Evolutionary conservation across 495 filamentous ascomycete species (phyloP), one percentile per base, ranked within the genome.

Genomic region (Aspergillus wentii): DNA sequence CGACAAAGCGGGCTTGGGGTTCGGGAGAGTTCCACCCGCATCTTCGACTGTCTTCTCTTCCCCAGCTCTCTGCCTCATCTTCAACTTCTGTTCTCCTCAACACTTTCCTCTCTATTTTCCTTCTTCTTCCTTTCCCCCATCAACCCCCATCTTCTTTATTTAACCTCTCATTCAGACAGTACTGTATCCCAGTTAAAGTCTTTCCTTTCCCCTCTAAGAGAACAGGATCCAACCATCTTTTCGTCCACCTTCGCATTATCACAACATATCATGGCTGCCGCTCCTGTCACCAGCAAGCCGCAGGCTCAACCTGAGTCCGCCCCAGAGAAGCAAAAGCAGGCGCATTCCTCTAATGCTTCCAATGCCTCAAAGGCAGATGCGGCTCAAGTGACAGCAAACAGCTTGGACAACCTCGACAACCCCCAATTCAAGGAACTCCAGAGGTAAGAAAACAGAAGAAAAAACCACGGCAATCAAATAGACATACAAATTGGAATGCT

Each of bases 361-460:
- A 50, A 46, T 37, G 38, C 44, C 32, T 57, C 59, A 33, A 54
- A 65, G 45, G 19, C 48, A 17, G 36, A 40, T 36, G 58, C 50
- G 13, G 23, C 52, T 18, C 66, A 72, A 27, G 49, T 46, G n/a
- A 44, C 54, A 41, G 59, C 47, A 20, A 74, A 73, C 49, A 76
- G 71, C 45, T 66, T 43, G 13, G 67, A 83, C 33, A 77, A 74
- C 32, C 69, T 70, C 30, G 88, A 94, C 51, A 85, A 73, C 51
- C 68, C 75, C 5, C 86, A 91, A 56, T 69, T 95, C 47, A 86
- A 82, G 55, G 90, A 96, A 51, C 71, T 95, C 14, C 76, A 88
- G 45, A 95, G 90, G 88, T 94, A 60, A 52, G 82, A 33, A n/a
- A n/a, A n/a, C n/a, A n/a, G n/a, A n/a, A n/a, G n/a, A n/a, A n/a